Conservation (phyloP, 2,329 filamentous ascomycete species). For the Byssothecium circinans region DNA sequence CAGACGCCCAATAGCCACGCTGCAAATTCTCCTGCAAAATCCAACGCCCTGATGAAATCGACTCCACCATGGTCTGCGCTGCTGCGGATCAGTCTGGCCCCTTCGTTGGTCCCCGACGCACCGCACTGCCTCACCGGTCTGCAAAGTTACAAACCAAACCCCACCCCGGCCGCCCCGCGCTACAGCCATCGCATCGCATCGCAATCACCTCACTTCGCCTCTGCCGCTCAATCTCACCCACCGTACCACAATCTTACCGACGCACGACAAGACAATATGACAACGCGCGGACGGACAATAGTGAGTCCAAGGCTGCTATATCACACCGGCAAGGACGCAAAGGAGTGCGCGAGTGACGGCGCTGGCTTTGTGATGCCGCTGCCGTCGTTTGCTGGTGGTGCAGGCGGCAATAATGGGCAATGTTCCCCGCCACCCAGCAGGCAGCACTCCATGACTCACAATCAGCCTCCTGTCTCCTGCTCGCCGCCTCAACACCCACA, state of each 20-base stretch:
- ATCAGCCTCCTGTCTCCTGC: slow-evolving; percentile 3
- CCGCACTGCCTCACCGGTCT: neutral
- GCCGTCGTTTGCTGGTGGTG: neutral
- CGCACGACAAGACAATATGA: neutral
- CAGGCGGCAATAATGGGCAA: neutral
- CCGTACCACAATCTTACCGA: neutral
- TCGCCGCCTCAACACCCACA: slow-evolving; percentile 2
- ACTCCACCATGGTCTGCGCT: too few species aligned
- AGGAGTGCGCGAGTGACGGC: too few species aligned
- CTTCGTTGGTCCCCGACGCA: neutral
- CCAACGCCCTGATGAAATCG: neutral
- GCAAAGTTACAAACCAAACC: neutral
- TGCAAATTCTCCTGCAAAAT: neutral
- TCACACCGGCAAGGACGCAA: too few species aligned
- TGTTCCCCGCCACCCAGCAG: neutral
- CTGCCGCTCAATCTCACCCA: too few species aligned
- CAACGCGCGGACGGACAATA: neutral
- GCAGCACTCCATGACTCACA: neutral
- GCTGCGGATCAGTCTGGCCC: too few species aligned
- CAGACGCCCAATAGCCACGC: neutral
- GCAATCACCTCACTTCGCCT: too few species aligned
- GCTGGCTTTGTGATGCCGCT: too few species aligned
- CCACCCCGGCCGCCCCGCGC: neutral
- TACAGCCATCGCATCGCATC: neutral
- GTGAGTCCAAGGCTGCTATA: neutral